Conservation (phyloP, 148 eudicot genomes). For the Vaccinium macrocarpon region DNA sequence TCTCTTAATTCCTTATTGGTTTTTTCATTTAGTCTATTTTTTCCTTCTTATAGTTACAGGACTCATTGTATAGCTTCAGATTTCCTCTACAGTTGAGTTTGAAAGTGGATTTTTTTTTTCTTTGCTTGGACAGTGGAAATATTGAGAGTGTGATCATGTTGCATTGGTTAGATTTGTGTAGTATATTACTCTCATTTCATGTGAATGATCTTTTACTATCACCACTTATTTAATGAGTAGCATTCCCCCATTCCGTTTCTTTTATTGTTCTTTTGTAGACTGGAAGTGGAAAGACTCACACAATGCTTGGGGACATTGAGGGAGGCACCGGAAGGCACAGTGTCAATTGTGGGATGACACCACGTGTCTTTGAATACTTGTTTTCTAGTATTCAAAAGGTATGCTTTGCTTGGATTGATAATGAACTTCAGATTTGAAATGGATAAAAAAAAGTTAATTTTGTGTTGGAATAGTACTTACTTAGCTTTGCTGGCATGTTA, state of each 20-base stretch:
- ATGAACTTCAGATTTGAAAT: background rate
- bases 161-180: background rate
- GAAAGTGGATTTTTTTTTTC: background rate
- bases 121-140: background rate
- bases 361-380: conserved; percentile 89
- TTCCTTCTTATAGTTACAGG: background rate
- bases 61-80: background rate
- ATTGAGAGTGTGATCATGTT: background rate
- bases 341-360: conserved; percentile 97
- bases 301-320: conserved; percentile 59
- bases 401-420: conserved; percentile 11
- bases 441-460: background rate
- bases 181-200: background rate
- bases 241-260: background rate
- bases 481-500: background rate
- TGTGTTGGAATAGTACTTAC: background rate
- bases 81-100: background rate
- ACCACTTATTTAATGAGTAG: background rate
- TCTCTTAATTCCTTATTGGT: background rate
- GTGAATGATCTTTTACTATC: background rate
- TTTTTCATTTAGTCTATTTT: background rate
- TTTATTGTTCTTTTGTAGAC: conserved; percentile 16
- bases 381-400: conserved; percentile 95
- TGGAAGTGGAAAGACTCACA: conserved; percentile 19
- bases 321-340: conserved; percentile 94